Conservation (phyloP, 345 rosid genomes). For the Eucalyptus albens region DNA sequence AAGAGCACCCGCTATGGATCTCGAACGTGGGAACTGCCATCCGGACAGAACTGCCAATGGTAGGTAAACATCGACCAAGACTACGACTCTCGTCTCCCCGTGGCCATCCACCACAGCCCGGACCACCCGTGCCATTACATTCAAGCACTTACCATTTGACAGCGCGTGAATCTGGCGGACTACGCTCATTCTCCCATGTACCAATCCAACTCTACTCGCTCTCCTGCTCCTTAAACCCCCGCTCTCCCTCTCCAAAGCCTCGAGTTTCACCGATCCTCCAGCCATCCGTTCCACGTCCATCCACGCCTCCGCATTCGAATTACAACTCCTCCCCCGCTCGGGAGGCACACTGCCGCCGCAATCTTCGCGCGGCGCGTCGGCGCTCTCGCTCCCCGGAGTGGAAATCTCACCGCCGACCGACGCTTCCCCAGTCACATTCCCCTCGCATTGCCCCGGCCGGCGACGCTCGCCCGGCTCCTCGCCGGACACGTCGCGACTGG, state of each 20-base stretch:
- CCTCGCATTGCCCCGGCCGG: neutral
- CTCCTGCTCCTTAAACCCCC: conserved; percentile 4
- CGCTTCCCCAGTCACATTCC: neutral
- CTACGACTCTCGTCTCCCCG: conserved; percentile 40
- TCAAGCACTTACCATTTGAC: conserved; percentile 42
- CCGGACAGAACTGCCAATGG: conserved; percentile 62
- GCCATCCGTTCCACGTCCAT: neutral
- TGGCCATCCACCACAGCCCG: conserved; percentile 12
- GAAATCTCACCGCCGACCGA: neutral
- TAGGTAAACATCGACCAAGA: conserved; percentile 65
- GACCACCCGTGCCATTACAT: conserved; percentile 30
- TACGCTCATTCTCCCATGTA: conserved; percentile 71
- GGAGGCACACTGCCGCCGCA: neutral
- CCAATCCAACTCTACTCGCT: conserved; percentile 52
- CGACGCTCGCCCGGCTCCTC: neutral
- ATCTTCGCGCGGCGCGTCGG: neutral
- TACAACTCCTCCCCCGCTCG: neutral
- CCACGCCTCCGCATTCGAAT: neutral
- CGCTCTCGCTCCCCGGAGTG: neutral
- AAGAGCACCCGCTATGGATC: conserved; percentile 46
- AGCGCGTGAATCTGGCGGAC: conserved; percentile 56
- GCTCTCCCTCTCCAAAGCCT: neutral
- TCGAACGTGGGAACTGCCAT: conserved; percentile 73
- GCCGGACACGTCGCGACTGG: neutral
- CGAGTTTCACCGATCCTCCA: neutral